phyloP scores from a whole-genome alignment of 768 basidiomycete genomes.

The Termitomyces heimii region DNA sequence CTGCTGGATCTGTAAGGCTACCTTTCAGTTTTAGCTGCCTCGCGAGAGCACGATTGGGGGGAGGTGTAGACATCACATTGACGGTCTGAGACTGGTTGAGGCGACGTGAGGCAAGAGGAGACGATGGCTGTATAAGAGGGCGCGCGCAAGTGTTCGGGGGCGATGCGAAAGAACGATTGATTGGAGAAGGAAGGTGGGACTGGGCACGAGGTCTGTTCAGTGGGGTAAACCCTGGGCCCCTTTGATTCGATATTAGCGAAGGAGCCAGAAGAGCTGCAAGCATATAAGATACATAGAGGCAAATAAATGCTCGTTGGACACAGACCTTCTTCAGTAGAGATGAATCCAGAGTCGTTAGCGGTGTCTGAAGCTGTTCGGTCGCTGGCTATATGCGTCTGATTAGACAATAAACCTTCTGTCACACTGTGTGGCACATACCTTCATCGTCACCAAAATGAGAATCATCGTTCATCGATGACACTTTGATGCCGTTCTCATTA shows the following conservation, averaged over 20 bases:
- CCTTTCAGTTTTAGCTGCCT: constrained; percentile 61
- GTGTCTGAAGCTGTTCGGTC: constrained; percentile 43
- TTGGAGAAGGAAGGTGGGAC: constrained; percentile 40
- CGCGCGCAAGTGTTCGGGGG: constrained; percentile 26
- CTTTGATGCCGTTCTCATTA: constrained; percentile 66
- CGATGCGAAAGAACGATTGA: constrained; percentile 27
- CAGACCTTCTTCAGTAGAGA: constrained; percentile 47
- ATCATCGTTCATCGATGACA: constrained; percentile 47
- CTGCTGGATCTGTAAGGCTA: constrained; percentile 67
- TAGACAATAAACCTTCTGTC: constrained; percentile 14
- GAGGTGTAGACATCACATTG: constrained; percentile 51
- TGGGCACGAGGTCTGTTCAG: constrained; percentile 52
- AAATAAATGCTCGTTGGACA: neutral
- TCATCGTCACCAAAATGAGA: constrained; percentile 39
- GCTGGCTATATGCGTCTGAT: constrained; percentile 44
- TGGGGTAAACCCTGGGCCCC: constrained; percentile 19
- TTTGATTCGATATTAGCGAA: constrained; percentile 45
- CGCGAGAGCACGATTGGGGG: constrained; percentile 53
- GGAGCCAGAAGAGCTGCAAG: constrained; percentile 49
- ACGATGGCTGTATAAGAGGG: constrained; percentile 20
- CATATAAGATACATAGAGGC: constrained; percentile 12
- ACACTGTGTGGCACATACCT: constrained; percentile 27
- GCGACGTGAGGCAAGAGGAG: constrained; percentile 29
- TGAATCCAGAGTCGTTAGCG: constrained; percentile 39
- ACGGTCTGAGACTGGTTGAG: constrained; percentile 27